Conservation (phyloP, 345 rosid genomes). For the Euphorbia peplus region DNA sequence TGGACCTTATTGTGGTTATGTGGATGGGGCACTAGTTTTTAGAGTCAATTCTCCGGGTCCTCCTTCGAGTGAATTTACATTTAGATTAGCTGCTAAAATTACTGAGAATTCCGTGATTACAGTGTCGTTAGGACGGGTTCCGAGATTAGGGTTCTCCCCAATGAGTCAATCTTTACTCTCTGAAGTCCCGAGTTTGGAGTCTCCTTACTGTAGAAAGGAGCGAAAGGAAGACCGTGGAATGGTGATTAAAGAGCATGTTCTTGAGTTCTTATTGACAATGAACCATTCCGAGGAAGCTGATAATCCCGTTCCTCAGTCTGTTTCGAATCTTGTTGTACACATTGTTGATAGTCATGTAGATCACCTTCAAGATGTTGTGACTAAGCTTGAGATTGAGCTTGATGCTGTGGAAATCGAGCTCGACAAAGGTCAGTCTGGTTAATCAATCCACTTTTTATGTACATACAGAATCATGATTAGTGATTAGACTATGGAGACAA, state of each 20-base stretch:
- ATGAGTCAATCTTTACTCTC: constrained; percentile 77
- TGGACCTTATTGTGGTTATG: constrained; percentile 90
- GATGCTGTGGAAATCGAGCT: constrained; percentile 83
- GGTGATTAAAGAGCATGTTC: constrained; percentile 96
- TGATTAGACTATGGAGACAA: not conserved
- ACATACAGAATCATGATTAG: not conserved
- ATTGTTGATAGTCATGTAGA: constrained; percentile 86
- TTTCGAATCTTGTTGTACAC: constrained; percentile 88
- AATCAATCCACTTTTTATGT: not conserved
- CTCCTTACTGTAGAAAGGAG: constrained; percentile 44
- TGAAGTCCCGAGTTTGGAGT: constrained; percentile 83
- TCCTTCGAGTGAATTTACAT: constrained; percentile 67
- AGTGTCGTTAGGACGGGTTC: constrained; percentile 87
- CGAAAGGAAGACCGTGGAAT: constrained; percentile 59
- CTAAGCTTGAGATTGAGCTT: constrained; percentile 85
- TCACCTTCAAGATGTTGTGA: constrained; percentile 87
- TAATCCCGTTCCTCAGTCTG: constrained; percentile 83
- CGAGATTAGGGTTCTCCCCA: constrained; percentile 85
- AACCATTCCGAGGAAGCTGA: constrained; percentile 99
- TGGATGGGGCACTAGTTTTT: constrained; percentile 88
- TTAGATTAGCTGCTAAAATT: constrained; percentile 87
- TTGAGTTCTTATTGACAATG: constrained; percentile 89
- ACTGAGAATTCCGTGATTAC: constrained; percentile 88
- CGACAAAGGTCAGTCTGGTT: constrained; percentile 68
- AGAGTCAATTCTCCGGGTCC: constrained; percentile 96